Percentiles rank a stretch among this genome's conserved stretches.
Evolutionary conservation across 2,329 filamentous ascomycete species (phyloP).

Genomic region (Curvularia sp.): DNA sequence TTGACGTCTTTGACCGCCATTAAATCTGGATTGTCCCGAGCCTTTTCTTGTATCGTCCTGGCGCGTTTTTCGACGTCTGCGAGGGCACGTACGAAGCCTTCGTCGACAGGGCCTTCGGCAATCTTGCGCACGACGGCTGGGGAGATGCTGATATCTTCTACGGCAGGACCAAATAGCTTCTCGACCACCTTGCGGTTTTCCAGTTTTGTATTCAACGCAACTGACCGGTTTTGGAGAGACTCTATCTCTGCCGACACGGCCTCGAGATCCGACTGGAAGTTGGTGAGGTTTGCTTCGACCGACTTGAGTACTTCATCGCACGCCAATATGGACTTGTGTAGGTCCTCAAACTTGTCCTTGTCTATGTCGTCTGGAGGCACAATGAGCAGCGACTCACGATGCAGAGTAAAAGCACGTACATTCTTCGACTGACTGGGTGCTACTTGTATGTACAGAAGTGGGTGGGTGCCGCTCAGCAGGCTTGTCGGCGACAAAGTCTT

Average conservation of each 20-base stretch:
- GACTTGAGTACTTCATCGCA: constrained; percentile 94
- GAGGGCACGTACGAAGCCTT: constrained; percentile 83
- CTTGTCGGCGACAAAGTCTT: constrained; percentile 66
- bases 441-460: constrained; percentile 57
- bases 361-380: constrained; percentile 72
- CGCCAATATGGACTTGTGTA: constrained; percentile 85
- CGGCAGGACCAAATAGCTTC: constrained; percentile 82
- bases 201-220: constrained; percentile 80
- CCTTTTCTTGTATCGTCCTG: constrained; percentile 72
- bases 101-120: constrained; percentile 86
- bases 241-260: constrained; percentile 95
- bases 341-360: constrained; percentile 83
- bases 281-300: constrained; percentile 89
- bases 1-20: constrained; percentile 85
- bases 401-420: constrained; percentile 62
- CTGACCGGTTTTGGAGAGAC: constrained; percentile 84
- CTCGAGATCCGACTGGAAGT: constrained; percentile 91
- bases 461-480: constrained; percentile 41
- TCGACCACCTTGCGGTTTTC: constrained; percentile 91
- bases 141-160: constrained; percentile 90
- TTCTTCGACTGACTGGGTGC: constrained; percentile 71
- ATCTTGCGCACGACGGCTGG: constrained; percentile 85
- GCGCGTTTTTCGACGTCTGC: constrained; percentile 83
- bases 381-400: constrained; percentile 34
- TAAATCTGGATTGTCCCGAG: constrained; percentile 63